phyloP scores from a whole-genome alignment of 306 rosid genomes.

The Amphicarpaea edgeworthii region DNA sequence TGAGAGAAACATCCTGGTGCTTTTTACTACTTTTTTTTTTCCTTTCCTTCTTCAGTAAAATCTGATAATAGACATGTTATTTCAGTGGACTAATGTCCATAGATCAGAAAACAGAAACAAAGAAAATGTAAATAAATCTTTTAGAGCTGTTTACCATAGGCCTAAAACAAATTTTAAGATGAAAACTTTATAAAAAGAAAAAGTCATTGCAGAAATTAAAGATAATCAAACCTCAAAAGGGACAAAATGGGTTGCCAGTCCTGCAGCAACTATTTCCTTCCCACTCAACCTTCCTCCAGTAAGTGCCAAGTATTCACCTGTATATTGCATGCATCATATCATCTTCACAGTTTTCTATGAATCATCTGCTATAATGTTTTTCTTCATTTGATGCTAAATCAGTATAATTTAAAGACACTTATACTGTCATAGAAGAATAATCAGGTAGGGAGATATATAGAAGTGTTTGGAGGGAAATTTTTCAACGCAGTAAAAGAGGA shows the following conservation, averaged over 20 bases:
- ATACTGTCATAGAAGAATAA: slow-evolving; percentile 5
- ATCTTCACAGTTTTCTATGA: slow-evolving; percentile 3
- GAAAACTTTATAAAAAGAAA: neutral
- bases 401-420: neutral
- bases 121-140: neutral
- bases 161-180: neutral
- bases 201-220: neutral
- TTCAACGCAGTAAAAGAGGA: slow-evolving; percentile 5
- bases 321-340: slow-evolving; percentile 39
- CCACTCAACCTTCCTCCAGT: slow-evolving; percentile 84
- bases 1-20: neutral
- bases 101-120: neutral
- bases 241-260: slow-evolving; percentile 91
- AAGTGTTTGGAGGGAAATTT: neutral
- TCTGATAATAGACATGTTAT: neutral
- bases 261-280: slow-evolving; percentile 80
- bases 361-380: neutral
- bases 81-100: neutral
- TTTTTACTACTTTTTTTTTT: neutral
- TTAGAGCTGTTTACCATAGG: neutral
- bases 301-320: slow-evolving; percentile 91
- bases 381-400: neutral
- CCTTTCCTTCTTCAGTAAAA: neutral
- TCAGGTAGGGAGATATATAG: neutral
- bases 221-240: slow-evolving; percentile 73